Conservation (phyloP, 2,329 filamentous ascomycete genomes). For the Xylariaceae sp. region DNA sequence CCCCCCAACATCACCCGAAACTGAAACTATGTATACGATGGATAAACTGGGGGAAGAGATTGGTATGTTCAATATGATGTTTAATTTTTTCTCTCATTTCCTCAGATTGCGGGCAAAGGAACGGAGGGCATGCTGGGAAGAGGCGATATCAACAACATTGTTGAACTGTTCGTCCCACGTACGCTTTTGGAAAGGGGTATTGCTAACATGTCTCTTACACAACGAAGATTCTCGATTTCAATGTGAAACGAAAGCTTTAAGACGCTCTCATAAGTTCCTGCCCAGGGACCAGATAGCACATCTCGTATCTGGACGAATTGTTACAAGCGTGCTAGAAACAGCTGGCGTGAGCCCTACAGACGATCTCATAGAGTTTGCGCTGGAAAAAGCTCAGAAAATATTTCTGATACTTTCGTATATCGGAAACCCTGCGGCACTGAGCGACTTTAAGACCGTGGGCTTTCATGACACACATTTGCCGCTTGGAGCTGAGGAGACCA, state of each 20-base stretch:
- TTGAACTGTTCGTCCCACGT: too few relatives aligned
- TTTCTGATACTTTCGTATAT: conserved; percentile 1
- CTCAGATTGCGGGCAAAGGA: too few relatives aligned
- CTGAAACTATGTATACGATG: not conserved
- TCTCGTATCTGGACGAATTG: not conserved
- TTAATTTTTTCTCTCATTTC: not conserved
- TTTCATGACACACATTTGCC: conserved; percentile 4
- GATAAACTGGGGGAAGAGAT: not conserved
- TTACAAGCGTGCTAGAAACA: not conserved
- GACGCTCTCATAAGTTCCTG: not conserved
- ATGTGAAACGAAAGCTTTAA: not conserved
- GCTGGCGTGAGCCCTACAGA: not conserved
- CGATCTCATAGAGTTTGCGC: not conserved
- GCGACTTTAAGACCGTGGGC: not conserved
- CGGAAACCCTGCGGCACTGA: not conserved
- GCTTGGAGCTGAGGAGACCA: not conserved
- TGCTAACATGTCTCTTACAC: too few relatives aligned
- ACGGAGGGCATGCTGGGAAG: too few relatives aligned
- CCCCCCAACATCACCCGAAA: not conserved
- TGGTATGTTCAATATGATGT: not conserved
- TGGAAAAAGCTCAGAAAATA: not conserved
- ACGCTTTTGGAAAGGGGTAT: too few relatives aligned
- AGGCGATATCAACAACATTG: too few relatives aligned
- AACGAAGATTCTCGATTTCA: not conserved
- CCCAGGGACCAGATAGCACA: not conserved